These are phyloP conservation scores for Fusarium sororula DNA, from an alignment of 2,329 filamentous ascomycete species.

Conservation along the genomic window DNA sequence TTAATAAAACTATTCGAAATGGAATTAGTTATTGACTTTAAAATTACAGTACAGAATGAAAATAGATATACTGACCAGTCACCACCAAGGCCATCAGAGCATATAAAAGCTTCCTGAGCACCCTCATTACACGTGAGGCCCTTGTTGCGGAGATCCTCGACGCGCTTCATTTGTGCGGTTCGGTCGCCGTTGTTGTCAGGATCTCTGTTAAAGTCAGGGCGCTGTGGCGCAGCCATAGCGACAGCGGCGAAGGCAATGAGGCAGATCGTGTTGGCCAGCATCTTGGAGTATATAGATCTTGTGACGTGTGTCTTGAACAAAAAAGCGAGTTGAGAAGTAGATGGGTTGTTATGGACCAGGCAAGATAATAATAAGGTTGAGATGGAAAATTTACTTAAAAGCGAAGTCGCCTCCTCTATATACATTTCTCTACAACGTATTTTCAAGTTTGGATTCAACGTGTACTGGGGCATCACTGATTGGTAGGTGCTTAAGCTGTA, in stretches of 20 bases:
- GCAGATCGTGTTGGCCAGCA: not conserved
- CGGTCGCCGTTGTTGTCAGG: not conserved
- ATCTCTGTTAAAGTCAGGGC: not conserved
- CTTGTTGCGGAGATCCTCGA: not conserved
- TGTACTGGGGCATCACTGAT: too few relatives aligned
- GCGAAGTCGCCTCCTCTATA: too few relatives aligned
- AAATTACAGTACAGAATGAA: too few relatives aligned
- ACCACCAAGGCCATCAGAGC: not conserved
- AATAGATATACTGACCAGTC: not conserved
- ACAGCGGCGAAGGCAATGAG: not conserved
- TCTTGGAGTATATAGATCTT: not conserved
- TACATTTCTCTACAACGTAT: too few relatives aligned
- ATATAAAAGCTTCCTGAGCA: not conserved
- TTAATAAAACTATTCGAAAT: not conserved
- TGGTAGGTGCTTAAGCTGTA: not conserved
- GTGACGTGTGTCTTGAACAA: too few relatives aligned
- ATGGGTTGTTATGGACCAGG: too few relatives aligned
- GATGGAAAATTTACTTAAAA: too few relatives aligned
- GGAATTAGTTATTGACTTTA: accelerated
- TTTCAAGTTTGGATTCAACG: too few relatives aligned
- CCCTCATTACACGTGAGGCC: not conserved
- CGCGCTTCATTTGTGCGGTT: not conserved
- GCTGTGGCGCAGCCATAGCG: not conserved
- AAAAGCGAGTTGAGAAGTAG: too few relatives aligned
- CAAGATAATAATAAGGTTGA: too few relatives aligned